A percentile compares a stretch with the other conserved stretches of the same genome.
These are phyloP conservation scores for Hericium rajendrae DNA, from an alignment of 768 basidiomycete species.

Conservation along the genomic window DNA sequence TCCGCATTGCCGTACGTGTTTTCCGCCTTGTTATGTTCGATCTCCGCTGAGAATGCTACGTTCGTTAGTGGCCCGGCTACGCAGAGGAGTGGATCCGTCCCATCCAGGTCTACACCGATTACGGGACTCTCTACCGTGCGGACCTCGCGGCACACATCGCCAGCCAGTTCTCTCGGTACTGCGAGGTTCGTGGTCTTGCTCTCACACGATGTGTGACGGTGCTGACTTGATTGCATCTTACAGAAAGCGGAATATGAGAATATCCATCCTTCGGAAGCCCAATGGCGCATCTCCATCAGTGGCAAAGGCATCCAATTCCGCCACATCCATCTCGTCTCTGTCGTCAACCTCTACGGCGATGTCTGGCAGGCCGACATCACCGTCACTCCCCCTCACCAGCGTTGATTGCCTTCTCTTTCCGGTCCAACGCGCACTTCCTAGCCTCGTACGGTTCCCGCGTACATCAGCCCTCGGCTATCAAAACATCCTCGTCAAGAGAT, in stretches of 20 bases:
- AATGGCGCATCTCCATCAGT: neutral
- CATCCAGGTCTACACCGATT: neutral
- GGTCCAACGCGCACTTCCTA: neutral
- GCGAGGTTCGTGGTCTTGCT: neutral
- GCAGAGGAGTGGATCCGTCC: neutral
- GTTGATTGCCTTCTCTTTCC: neutral
- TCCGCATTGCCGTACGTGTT: neutral
- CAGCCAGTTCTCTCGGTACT: neutral
- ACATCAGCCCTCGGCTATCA: too few species aligned
- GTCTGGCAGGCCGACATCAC: conserved; percentile 1
- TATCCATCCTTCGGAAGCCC: too few species aligned
- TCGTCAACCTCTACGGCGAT: conserved; percentile 1
- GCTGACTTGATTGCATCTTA: neutral
- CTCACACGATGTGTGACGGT: neutral
- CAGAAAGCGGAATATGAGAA: neutral
- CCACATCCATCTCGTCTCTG: neutral
- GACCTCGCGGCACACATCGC: neutral
- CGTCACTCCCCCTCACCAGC: neutral
- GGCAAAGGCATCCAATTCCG: neutral
- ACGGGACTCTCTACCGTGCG: neutral
- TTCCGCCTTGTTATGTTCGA: neutral
- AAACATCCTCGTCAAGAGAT: too few species aligned
- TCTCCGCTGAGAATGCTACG: neutral
- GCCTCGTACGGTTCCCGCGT: too few species aligned
- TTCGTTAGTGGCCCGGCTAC: conserved; percentile 1